A percentile compares a stretch with the other conserved stretches of the same genome.
Conservation (phyloP, 768 basidiomycete genomes). For the Suillus brevipes region DNA sequence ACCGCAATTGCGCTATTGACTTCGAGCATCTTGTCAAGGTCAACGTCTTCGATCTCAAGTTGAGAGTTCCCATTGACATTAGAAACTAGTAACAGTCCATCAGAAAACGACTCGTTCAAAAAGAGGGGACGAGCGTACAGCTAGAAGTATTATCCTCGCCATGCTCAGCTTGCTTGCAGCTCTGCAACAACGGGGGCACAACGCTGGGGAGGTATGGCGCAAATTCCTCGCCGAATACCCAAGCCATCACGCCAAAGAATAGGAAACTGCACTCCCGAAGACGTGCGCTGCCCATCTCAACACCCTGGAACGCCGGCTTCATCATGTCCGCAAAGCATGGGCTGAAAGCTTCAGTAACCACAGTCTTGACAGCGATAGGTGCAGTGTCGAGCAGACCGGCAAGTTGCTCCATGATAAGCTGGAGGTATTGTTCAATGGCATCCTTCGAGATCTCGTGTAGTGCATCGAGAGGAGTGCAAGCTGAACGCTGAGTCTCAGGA, state of each 20-base stretch:
- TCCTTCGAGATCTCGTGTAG: conserved; percentile 93
- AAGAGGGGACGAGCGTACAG: conserved; percentile 36
- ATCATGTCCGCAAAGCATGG: conserved; percentile 97
- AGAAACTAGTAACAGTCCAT: conserved; percentile 36
- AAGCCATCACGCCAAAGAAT: conserved; percentile 98
- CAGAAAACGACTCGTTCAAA: conserved; percentile 1
- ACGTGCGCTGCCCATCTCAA: conserved; percentile 82
- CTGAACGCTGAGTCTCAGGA: conserved; percentile 80
- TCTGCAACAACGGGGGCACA: conserved; percentile 80
- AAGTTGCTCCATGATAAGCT: conserved; percentile 93
- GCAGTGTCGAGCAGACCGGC: conserved; percentile 83
- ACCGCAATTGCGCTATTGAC: conserved; percentile 96
- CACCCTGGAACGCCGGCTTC: conserved; percentile 90
- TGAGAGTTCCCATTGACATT: conserved; percentile 56
- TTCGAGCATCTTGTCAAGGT: conserved; percentile 84
- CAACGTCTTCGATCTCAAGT: conserved; percentile 73
- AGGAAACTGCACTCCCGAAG: conserved; percentile 95
- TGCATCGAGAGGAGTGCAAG: conserved; percentile 96
- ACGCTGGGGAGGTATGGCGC: conserved; percentile 83
- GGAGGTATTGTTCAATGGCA: conserved; percentile 87
- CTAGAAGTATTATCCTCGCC: conserved; percentile 53
- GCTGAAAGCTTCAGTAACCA: conserved; percentile 96
- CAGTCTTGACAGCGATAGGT: conserved; percentile 84
- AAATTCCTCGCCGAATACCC: conserved; percentile 94
- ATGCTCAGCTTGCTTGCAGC: conserved; percentile 81